These are phyloP conservation scores for Fraxinus sp. DNA, from an alignment of 305 asterid species.

Conservation along the genomic window DNA sequence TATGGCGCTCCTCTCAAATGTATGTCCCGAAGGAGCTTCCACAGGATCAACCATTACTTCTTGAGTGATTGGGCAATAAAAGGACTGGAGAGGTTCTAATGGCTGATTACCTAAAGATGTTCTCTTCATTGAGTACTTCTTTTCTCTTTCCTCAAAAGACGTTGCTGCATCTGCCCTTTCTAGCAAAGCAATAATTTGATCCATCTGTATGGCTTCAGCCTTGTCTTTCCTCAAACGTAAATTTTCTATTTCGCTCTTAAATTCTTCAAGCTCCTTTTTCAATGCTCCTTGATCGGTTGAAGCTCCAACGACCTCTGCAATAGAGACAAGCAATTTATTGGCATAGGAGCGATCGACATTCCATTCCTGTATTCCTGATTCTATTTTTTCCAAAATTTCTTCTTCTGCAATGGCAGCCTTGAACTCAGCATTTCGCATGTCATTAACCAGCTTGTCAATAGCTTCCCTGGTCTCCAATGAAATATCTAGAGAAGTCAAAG, in stretches of 20 bases:
- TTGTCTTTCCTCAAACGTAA: constrained; percentile 47
- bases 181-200: constrained; percentile 60
- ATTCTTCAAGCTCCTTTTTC: constrained; percentile 54
- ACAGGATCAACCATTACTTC: constrained; percentile 71
- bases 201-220: constrained; percentile 71
- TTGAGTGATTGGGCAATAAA: constrained; percentile 54
- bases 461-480: constrained; percentile 44
- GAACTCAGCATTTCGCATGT: constrained; percentile 52
- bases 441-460: constrained; percentile 31
- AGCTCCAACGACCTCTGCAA: constrained; percentile 59
- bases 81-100: constrained; percentile 55
- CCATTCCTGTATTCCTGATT: constrained; percentile 54
- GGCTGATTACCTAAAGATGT: constrained; percentile 51
- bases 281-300: constrained; percentile 46
- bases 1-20: constrained; percentile 60
- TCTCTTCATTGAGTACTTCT: constrained; percentile 50
- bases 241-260: constrained; percentile 54
- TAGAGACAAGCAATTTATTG: constrained; percentile 49
- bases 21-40: constrained; percentile 64
- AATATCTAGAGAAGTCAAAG: constrained; percentile 46
- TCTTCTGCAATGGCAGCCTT: constrained; percentile 51
- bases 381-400: constrained; percentile 53
- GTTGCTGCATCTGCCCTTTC: constrained; percentile 57
- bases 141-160: constrained; percentile 50
- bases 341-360: constrained; percentile 57